Evolutionary conservation across 768 basidiomycete genomes (phyloP).

Genomic region (Tricholomella constricta): DNA sequence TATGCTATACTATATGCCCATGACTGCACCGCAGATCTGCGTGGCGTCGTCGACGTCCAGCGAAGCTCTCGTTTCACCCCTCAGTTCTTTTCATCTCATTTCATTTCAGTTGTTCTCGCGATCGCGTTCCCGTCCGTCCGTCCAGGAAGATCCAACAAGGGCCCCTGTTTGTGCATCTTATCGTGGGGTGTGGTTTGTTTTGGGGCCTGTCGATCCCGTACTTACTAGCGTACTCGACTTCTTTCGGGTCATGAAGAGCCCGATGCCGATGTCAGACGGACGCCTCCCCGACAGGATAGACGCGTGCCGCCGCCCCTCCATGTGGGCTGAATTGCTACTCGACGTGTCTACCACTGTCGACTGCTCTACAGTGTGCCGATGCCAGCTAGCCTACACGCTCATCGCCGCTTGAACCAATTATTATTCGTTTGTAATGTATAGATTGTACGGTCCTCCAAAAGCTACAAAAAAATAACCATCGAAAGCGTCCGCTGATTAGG

Average conservation of each 20-base stretch:
- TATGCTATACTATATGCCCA: too few relatives aligned
- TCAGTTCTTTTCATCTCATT: too few relatives aligned
- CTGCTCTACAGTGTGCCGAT: neutral
- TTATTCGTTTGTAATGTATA: neutral
- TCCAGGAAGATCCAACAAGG: too few relatives aligned
- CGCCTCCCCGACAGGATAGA: too few relatives aligned
- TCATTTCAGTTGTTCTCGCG: too few relatives aligned
- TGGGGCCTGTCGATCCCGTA: too few relatives aligned
- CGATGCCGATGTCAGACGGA: neutral
- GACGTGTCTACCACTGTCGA: neutral
- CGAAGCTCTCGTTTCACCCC: too few relatives aligned
- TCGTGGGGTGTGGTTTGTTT: too few relatives aligned
- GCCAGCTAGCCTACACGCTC: neutral
- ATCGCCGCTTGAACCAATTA: neutral
- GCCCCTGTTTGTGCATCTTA: too few relatives aligned
- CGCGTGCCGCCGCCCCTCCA: neutral
- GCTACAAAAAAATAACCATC: slow-evolving; percentile 6
- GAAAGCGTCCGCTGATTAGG: slow-evolving; percentile 12
- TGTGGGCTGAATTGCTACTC: neutral
- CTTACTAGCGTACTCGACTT: neutral
- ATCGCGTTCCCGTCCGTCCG: too few relatives aligned
- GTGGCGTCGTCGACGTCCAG: too few relatives aligned
- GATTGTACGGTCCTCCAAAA: slow-evolving; percentile 5
- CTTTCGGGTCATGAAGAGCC: neutral
- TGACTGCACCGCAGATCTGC: too few relatives aligned